Evolutionary conservation across 2,329 filamentous ascomycete genomes (phyloP).

Genomic region (Magnaporthiopsis incrustans): DNA sequence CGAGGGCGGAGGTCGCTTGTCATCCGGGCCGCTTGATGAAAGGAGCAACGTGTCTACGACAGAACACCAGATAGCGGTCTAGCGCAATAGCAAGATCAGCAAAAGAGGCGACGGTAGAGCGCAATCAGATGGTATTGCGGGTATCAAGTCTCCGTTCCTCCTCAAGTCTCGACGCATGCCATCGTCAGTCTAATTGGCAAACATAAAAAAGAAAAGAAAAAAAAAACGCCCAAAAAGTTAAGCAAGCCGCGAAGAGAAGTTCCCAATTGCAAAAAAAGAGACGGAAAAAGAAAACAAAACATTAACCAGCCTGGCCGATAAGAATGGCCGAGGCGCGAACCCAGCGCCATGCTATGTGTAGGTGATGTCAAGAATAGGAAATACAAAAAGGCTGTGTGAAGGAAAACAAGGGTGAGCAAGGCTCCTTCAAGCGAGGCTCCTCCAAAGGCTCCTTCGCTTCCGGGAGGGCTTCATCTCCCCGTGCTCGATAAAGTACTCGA

Average conservation of each 20-base stretch:
- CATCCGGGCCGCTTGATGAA: too few species aligned
- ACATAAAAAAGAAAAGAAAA: not conserved
- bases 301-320: not conserved
- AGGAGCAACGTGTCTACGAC: too few species aligned
- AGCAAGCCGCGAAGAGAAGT: not conserved
- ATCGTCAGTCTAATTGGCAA: not conserved
- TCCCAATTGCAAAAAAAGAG: not conserved
- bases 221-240: not conserved
- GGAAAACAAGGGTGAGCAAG: too few species aligned
- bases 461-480: conserved; percentile 6
- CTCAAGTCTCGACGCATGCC: not conserved
- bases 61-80: too few species aligned
- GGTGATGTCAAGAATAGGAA: not conserved
- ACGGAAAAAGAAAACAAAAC: not conserved
- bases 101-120: not conserved
- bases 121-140: not conserved
- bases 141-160: not conserved
- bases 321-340: not conserved
- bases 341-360: not conserved
- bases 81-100: too few species aligned
- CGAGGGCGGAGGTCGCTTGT: too few species aligned
- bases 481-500: conserved; percentile 16
- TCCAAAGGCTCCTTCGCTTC: conserved; percentile 4
- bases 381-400: not conserved
- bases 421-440: not conserved